A percentile compares a stretch with the other conserved stretches of the same genome.
Conservation (phyloP, 331 rosid genomes). For the Pyracantha coccinea region DNA sequence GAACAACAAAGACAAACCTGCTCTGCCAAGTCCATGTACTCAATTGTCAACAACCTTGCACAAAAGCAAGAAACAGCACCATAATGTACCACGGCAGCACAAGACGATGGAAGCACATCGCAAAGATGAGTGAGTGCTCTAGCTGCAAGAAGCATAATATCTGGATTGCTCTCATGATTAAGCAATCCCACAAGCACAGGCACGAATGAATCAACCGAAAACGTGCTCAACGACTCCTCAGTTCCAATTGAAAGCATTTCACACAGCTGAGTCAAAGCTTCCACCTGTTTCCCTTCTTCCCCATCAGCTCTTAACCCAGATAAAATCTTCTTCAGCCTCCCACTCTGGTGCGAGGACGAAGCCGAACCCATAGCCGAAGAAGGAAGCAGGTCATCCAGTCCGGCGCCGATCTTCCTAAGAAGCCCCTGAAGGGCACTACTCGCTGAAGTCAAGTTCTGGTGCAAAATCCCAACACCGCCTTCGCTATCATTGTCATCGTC, state of each 20-base stretch:
- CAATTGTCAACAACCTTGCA: conserved; percentile 90
- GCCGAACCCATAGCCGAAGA: conserved; percentile 71
- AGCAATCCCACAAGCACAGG: conserved; percentile 94
- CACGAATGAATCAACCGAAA: conserved; percentile 89
- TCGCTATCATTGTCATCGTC: conserved; percentile 88
- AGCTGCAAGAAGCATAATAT: conserved; percentile 97
- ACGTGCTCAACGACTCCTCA: conserved; percentile 87
- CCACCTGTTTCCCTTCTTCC: conserved; percentile 92
- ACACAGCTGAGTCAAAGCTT: conserved; percentile 90
- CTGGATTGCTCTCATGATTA: conserved; percentile 94
- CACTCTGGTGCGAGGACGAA: conserved; percentile 82
- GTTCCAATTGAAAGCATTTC: conserved; percentile 98
- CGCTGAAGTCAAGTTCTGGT: conserved; percentile 81
- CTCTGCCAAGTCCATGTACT: conserved; percentile 98
- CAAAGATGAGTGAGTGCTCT: conserved; percentile 95
- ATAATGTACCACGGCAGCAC: conserved; percentile 96
- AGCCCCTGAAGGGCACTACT: conserved; percentile 99
- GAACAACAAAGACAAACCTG: conserved; percentile 47
- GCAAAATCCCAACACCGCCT: conserved; percentile 70
- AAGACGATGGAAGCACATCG: conserved; percentile 92
- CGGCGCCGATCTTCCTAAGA: conserved; percentile 92
- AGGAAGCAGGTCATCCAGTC: conserved; percentile 85
- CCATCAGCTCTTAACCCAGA: conserved; percentile 89
- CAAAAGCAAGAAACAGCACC: conserved; percentile 95
- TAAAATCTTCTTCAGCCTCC: conserved; percentile 82